Conservation (phyloP, 345 rosid genomes). For the Euphorbia tirucalli region DNA sequence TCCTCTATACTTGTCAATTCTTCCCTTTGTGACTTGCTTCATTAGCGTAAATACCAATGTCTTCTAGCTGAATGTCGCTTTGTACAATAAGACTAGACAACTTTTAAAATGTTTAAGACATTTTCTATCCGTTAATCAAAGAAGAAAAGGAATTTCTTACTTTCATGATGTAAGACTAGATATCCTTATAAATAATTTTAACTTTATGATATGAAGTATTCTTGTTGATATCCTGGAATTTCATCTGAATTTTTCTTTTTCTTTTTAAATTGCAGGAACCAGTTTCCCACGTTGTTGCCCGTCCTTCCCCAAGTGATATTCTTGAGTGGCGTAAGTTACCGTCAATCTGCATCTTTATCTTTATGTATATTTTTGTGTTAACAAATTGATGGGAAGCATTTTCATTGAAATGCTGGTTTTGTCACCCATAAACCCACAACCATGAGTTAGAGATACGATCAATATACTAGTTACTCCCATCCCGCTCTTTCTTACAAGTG, state of each 20-base stretch:
- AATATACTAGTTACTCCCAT: background rate
- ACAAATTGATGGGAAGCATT: background rate
- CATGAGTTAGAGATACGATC: background rate
- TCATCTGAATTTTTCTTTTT: background rate
- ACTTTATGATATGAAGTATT: background rate
- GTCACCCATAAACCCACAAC: background rate
- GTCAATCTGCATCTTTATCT: conserved; percentile 7
- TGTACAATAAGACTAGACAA: too few species aligned
- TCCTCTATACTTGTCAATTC: background rate
- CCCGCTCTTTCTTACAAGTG: background rate
- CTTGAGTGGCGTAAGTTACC: conserved; percentile 95
- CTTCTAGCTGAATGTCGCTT: too few species aligned
- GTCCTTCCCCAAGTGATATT: conserved; percentile 87
- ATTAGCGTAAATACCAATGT: too few species aligned
- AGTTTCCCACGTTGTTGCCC: conserved; percentile 85
- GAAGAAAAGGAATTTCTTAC: background rate
- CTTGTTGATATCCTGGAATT: background rate
- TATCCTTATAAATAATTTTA: too few species aligned
- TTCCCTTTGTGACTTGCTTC: background rate
- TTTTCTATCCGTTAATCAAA: background rate
- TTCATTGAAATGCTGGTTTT: background rate
- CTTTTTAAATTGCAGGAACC: conserved; percentile 78
- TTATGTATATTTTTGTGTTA: background rate
- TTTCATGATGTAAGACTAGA: background rate
- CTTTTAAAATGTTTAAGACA: too few species aligned